Base-by-base conservation (phyloP, 1,284 basidiomycete genomes). In the Austropuccinia psidii region DNA sequence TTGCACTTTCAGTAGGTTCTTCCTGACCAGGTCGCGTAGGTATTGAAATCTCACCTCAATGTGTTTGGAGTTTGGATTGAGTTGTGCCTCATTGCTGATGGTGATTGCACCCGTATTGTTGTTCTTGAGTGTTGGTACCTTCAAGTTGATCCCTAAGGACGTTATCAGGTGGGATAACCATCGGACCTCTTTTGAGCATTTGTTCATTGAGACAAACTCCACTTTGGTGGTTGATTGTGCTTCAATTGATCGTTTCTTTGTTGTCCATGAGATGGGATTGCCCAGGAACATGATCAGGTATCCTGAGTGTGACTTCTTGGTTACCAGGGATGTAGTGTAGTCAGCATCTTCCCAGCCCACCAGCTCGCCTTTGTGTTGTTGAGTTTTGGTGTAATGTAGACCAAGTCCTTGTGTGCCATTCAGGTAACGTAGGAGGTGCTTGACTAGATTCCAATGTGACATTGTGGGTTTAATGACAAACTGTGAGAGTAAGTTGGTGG, bases 1-100 rank as follows among this genome's bases (percentile, higher is more conserved):
- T 2, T 17, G 8, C 13, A 60, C 13, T 2, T 2, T 4, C 4
- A 33, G 1, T 2, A 39, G 6, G 21, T 60, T 60, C 41, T 6
- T 1, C 1, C 3, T 60, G 3, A 60, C 27, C 6, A 60, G 21
- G 24, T 60, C 29, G 4, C 8, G n/a, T 5, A 60, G 11, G 21
- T 43, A 61, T 45, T 61, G 58, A 45, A 61, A 61, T 1, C 58
- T 5, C 41, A 61, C 8, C 31, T 61, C 58, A 61, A 61, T 61
- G 27, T 61, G 35, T 27, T 61, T 39, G 1, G n/a, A 43, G 6
- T 61, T 43, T n/a, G 33, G 11, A 41, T 60, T 60, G 11, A 60
- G n/a, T 39, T 39, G 29, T 1, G 29, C n/a, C 27, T 43, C 58
- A 9, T 61, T 45, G 27, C 58, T 61, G 4, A 61, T 43, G 2